Conservation (phyloP, 2,329 filamentous ascomycete genomes). For the Arthrobotrys musiformis region DNA sequence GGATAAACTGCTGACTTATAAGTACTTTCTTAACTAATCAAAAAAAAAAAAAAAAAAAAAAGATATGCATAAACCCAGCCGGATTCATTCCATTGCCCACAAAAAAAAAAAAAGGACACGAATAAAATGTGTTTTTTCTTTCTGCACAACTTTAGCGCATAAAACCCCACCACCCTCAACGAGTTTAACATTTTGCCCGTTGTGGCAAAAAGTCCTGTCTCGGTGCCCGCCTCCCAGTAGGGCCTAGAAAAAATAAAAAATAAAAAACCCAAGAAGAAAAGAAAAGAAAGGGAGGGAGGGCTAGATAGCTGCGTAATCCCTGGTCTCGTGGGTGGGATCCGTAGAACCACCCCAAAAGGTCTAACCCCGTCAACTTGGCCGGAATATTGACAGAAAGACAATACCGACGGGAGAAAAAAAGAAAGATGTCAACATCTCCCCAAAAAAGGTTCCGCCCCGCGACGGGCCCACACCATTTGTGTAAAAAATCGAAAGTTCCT, state of each 20-base stretch:
- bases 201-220: not conserved
- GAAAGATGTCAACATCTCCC: not conserved
- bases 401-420: not conserved
- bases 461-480: not conserved
- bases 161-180: too few species aligned
- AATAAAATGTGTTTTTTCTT: not conserved
- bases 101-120: not conserved
- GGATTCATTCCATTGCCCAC: too few species aligned
- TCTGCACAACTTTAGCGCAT: too few species aligned
- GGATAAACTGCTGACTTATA: not conserved
- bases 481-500: constrained; percentile 3
- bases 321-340: not conserved
- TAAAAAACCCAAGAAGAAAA: not conserved
- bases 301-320: too few species aligned
- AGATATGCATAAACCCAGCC: not conserved
- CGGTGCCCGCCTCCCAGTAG: not conserved
- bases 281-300: too few species aligned
- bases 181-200: not conserved
- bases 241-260: not conserved
- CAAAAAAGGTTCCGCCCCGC: constrained; percentile 3
- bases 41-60: too few species aligned
- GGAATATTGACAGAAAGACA: too few species aligned
- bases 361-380: too few species aligned
- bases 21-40: not conserved
- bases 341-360: too few species aligned